Evolutionary conservation across 768 basidiomycete genomes (phyloP).

Genomic region (Strobilomyces dryophilus): DNA sequence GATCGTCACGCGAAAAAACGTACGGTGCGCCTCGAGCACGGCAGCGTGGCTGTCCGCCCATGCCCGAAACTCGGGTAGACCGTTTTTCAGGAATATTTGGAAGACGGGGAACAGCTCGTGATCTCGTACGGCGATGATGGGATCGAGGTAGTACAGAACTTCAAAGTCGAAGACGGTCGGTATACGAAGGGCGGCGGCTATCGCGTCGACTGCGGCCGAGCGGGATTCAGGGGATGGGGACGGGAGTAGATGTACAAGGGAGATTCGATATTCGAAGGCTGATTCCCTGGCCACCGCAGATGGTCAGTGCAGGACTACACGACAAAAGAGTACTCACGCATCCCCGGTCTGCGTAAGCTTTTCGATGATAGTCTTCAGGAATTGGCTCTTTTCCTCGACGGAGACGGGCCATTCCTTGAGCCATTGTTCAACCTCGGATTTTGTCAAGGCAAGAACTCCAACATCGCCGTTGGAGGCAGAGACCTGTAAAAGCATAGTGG

Average conservation of each 20-base stretch:
- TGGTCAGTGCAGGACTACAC: background rate
- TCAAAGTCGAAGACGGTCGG: constrained; percentile 79
- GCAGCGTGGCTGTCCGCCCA: constrained; percentile 55
- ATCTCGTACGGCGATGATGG: constrained; percentile 58
- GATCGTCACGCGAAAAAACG: constrained; percentile 12
- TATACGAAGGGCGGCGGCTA: constrained; percentile 61
- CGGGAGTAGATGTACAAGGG: constrained; percentile 59
- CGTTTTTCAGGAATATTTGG: constrained; percentile 66
- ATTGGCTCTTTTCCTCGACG: constrained; percentile 55
- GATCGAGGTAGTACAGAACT: constrained; percentile 70
- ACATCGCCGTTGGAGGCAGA: constrained; percentile 61
- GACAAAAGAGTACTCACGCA: constrained; percentile 44
- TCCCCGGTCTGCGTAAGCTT: constrained; percentile 55
- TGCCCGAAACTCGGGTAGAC: constrained; percentile 53
- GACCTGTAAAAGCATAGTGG: constrained; percentile 54
- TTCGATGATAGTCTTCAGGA: constrained; percentile 61
- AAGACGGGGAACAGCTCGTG: constrained; percentile 74
- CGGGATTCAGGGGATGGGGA: constrained; percentile 48
- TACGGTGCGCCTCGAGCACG: constrained; percentile 56
- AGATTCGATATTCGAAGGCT: constrained; percentile 62
- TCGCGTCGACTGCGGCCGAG: constrained; percentile 53
- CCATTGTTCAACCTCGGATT: constrained; percentile 69
- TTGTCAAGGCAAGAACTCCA: constrained; percentile 54
- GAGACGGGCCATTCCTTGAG: constrained; percentile 70
- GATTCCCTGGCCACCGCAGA: constrained; percentile 37